A percentile compares a stretch with the other conserved stretches of the same genome.
These are phyloP conservation scores for Amaranthus tricolor DNA, from an alignment of 179 eudicot genomes.

Conservation along the genomic window DNA sequence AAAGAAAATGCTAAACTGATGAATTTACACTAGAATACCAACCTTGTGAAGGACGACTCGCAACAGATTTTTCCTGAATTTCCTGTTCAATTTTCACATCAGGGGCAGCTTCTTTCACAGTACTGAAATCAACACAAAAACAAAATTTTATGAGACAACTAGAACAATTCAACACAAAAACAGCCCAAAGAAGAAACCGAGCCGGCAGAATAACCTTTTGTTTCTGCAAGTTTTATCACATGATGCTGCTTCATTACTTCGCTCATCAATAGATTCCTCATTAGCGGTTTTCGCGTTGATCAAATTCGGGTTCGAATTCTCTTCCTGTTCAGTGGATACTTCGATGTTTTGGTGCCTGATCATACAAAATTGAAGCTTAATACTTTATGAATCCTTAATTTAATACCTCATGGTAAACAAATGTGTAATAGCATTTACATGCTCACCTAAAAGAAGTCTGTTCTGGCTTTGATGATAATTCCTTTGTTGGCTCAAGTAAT, in stretches of 20 bases:
- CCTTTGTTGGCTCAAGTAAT: constrained; percentile 25
- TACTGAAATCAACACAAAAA: constrained; percentile 19
- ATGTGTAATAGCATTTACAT: not conserved
- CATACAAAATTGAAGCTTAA: not conserved
- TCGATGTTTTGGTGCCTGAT: not conserved
- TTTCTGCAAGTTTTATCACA: constrained; percentile 23
- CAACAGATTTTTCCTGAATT: constrained; percentile 11
- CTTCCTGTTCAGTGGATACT: constrained; percentile 19
- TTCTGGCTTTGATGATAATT: constrained; percentile 25
- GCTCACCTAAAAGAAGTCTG: constrained; percentile 18
- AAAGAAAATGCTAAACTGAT: not conserved
- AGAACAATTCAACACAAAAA: not conserved
- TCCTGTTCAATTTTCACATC: constrained; percentile 19
- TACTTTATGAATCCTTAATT: too few relatives aligned
- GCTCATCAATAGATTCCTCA: constrained; percentile 19
- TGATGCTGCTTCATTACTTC: constrained; percentile 17
- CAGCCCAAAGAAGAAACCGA: not conserved
- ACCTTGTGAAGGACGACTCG: constrained; percentile 30
- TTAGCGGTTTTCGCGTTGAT: constrained; percentile 19
- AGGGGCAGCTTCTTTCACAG: constrained; percentile 8
- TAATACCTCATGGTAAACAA: too few relatives aligned
- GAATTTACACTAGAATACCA: not conserved
- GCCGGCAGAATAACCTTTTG: constrained; percentile 36
- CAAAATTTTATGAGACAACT: constrained; percentile 8
- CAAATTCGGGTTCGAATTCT: constrained; percentile 26